Base-by-base conservation (phyloP, 2,329 filamentous ascomycete species). In the Pezicula rhizophila region DNA sequence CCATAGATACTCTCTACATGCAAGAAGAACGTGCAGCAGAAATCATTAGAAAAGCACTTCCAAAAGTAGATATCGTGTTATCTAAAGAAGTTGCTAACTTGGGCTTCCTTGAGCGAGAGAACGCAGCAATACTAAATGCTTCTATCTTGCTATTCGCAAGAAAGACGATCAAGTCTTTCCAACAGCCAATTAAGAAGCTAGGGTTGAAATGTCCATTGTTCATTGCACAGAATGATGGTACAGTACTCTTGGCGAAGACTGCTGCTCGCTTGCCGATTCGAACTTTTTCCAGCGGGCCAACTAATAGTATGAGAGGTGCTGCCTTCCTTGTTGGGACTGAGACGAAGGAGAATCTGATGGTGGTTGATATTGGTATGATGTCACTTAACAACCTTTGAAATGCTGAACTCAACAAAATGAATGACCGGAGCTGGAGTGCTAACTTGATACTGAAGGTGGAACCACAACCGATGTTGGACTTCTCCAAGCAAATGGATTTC, bases 181-280 rank as follows among this genome's bases (percentile, higher is more conserved):
- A 75, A 34, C 64, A 67, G 14, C 72, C 79, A 0, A 71, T 82
- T 39, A 62, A 60, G 20, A 65, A 66, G 2, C 77, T 10, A 77
- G 68, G 35, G 79, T 62, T 83, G 2, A 69, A 72, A 0, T 82
- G 79, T 42, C 48, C 55, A 4, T 67, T 83, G 0, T 83, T 79
- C 51, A 67, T 84, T 23, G 79, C 79, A 0, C 77, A 82, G 57
- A 84, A 84, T 42, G 79, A 83, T 52, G 79, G 80, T 1, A 82
- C 78, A 0, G 69, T 84, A 2, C 60, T 80, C 2, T 70, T 74
- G 2, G 76, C 72, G 0, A 70, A 71, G 2, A 67, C 70, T 46
- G 79, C 79, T 0, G 70, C 76, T 0, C 65, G 68, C n/a, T 62
- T 80, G 7, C 80, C 80, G 0, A 81, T 83, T 48, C 67, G 75